Conservation (phyloP, 306 rosid genomes). For the Vigna hirtella region DNA sequence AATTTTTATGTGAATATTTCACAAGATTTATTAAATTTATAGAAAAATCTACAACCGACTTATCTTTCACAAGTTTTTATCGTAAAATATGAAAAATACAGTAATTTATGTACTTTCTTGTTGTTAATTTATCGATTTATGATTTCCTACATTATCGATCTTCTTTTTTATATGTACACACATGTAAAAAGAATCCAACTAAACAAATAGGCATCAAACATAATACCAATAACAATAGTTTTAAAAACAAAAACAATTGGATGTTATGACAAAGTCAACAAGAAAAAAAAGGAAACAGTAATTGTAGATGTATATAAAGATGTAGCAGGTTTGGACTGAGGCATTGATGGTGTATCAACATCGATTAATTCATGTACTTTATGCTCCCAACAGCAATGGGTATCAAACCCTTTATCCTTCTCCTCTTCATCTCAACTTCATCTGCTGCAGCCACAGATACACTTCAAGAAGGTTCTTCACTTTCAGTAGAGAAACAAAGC, state of each 20-base stretch:
- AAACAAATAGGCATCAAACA: too few species aligned
- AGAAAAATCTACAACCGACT: too few species aligned
- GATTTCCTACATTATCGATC: background rate
- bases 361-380: background rate
- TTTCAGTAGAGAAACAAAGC: constrained; percentile 49
- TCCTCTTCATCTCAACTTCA: constrained; percentile 40
- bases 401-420: background rate
- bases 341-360: too few species aligned
- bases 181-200: background rate
- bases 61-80: too few species aligned
- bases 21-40: too few species aligned
- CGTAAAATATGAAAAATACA: too few species aligned
- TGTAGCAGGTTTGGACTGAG: background rate
- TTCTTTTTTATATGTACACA: background rate
- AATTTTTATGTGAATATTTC: too few species aligned
- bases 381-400: constrained; percentile 36
- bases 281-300: background rate
- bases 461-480: constrained; percentile 49
- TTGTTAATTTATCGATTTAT: too few species aligned
- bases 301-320: background rate
- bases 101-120: too few species aligned
- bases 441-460: constrained; percentile 41
- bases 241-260: background rate
- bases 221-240: too few species aligned
- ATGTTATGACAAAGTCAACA: background rate